Evolutionary conservation across 345 rosid genomes (phyloP).

Genomic region (Noccaea bulbosa): DNA sequence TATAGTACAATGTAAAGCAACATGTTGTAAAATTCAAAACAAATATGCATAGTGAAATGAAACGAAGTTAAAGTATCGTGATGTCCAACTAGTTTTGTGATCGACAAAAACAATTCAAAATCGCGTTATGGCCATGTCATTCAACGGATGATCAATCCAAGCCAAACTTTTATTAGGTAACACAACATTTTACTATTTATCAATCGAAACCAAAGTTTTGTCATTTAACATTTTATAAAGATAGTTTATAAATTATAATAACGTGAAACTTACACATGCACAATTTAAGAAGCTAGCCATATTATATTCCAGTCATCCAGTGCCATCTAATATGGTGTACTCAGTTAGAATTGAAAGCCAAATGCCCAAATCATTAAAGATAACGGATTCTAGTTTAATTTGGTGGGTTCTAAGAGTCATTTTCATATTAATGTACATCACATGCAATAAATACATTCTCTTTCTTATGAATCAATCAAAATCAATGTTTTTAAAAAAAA

Average conservation of each 20-base stretch:
- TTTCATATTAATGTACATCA: constrained; percentile 15
- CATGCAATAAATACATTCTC: constrained; percentile 26
- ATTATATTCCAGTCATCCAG: background rate
- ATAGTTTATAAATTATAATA: background rate
- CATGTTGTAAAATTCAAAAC: too few relatives aligned
- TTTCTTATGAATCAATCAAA: constrained; percentile 4
- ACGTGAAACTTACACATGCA: background rate
- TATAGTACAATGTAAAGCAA: background rate
- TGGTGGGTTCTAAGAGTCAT: constrained; percentile 13
- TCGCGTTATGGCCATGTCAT: background rate
- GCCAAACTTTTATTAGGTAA: too few relatives aligned
- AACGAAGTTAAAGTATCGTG: background rate
- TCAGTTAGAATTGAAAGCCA: background rate
- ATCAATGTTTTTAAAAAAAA: background rate
- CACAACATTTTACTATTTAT: too few relatives aligned
- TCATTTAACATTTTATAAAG: too few relatives aligned
- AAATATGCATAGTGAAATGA: background rate
- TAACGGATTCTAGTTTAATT: background rate
- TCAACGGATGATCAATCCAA: background rate
- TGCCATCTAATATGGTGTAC: background rate
- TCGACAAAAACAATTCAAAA: constrained; percentile 2
- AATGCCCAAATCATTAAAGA: background rate
- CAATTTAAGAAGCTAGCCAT: background rate
- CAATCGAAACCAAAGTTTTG: too few relatives aligned
- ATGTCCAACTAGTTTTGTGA: background rate